These are phyloP conservation scores for Hanseniaspora valbyensis DNA, from an alignment of 805 yeast species.

Conservation along the genomic window DNA sequence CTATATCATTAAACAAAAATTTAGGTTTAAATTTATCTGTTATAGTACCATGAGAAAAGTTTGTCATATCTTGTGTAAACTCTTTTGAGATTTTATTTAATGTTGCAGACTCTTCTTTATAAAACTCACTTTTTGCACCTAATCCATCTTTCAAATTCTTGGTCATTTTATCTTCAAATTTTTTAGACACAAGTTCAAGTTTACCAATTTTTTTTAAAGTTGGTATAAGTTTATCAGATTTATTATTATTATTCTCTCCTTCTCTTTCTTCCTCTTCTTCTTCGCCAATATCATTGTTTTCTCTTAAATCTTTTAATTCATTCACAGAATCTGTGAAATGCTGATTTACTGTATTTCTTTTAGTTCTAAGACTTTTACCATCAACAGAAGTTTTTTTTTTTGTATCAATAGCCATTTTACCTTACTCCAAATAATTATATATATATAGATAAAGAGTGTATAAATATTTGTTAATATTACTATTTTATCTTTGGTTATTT, in stretches of 20 bases:
- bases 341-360: not conserved
- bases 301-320: constrained; percentile 9
- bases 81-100: constrained; percentile 10
- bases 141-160: not conserved
- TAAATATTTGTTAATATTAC: too few species aligned
- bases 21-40: constrained; percentile 5
- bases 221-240: constrained; percentile 1
- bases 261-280: not conserved
- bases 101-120: constrained; percentile 13
- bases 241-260: too few species aligned
- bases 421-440: too few species aligned
- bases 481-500: too few species aligned
- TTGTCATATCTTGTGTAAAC: constrained; percentile 5
- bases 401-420: not conserved
- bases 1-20: constrained; percentile 9
- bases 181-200: constrained; percentile 4
- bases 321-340: constrained; percentile 10
- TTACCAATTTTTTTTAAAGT: constrained; percentile 2
- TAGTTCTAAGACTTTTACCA: not conserved
- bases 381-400: not conserved
- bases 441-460: too few species aligned
- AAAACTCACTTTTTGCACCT: constrained; percentile 15
- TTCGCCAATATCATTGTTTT: not conserved
- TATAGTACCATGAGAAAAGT: constrained; percentile 3
- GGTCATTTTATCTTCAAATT: constrained; percentile 7